These are phyloP conservation scores for Verticillium nonalfalfae DNA, from an alignment of 2,329 filamentous ascomycete genomes.

Conservation along the genomic window DNA sequence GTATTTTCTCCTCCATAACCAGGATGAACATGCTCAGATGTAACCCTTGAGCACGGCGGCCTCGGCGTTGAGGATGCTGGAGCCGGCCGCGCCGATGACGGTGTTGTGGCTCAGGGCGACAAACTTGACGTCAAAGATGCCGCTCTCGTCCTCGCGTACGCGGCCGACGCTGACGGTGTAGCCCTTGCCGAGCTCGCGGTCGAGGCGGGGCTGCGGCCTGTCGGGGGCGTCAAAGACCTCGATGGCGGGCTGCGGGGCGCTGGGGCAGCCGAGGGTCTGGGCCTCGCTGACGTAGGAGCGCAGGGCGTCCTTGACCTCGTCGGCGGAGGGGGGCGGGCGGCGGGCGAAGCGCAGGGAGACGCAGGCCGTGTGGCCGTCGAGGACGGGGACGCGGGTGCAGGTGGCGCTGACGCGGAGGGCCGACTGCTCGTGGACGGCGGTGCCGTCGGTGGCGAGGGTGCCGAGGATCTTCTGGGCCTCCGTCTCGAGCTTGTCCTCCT, in stretches of 20 bases:
- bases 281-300: slow-evolving; percentile 77
- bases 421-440: slow-evolving; percentile 70
- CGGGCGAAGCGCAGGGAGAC: slow-evolving; percentile 79
- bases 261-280: slow-evolving; percentile 77
- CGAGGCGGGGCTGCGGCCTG: slow-evolving; percentile 83
- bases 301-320: slow-evolving; percentile 73
- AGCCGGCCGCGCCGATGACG: slow-evolving; percentile 93
- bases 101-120: slow-evolving; percentile 84
- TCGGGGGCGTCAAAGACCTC: slow-evolving; percentile 85
- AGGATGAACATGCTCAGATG: slow-evolving; percentile 38
- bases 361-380: slow-evolving; percentile 94
- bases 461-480: slow-evolving; percentile 96
- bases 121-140: slow-evolving; percentile 92
- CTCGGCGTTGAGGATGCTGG: slow-evolving; percentile 90
- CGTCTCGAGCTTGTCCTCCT: slow-evolving; percentile 93
- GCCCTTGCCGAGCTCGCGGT: slow-evolving; percentile 76
- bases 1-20: too few relatives aligned
- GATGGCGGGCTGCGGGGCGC: slow-evolving; percentile 76
- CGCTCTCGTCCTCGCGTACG: slow-evolving; percentile 76
- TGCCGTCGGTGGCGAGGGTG: slow-evolving; percentile 60
- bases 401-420: slow-evolving; percentile 74
- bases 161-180: slow-evolving; percentile 90
- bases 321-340: slow-evolving; percentile 65
- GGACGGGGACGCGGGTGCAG: slow-evolving; percentile 90
- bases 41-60: slow-evolving; percentile 86